Evolutionary conservation across 805 yeast species (phyloP).

Genomic region (Hemisphaericaspora nanyangensis): DNA sequence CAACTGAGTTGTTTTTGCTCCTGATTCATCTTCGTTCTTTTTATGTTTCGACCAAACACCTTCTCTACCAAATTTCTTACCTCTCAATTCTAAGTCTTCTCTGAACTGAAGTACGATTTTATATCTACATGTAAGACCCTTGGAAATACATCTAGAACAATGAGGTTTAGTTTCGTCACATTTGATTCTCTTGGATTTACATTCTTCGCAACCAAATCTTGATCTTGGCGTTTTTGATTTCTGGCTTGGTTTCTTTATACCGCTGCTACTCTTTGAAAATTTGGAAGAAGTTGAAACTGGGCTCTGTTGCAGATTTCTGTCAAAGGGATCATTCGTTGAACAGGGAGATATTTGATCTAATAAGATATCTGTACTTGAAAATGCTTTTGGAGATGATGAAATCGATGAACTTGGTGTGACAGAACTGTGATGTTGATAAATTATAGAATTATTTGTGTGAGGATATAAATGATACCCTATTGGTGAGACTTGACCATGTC

Average conservation of each 20-base stretch:
- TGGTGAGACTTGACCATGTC: constrained; percentile 2
- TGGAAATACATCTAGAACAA: constrained; percentile 16
- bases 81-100: constrained; percentile 22
- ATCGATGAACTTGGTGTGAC: constrained; percentile 2
- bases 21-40: constrained; percentile 2
- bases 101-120: constrained; percentile 19
- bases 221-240: constrained; percentile 13
- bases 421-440: not conserved
- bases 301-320: not conserved
- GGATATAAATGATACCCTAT: constrained; percentile 1
- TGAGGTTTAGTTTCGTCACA: constrained; percentile 26
- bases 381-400: constrained; percentile 2
- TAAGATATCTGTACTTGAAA: not conserved
- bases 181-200: constrained; percentile 18
- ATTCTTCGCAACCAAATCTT: constrained; percentile 21
- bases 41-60: constrained; percentile 21
- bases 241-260: not conserved
- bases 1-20: constrained; percentile 10
- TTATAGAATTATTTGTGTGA: not conserved
- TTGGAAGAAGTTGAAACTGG: no score
- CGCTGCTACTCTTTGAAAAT: not conserved
- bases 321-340: not conserved
- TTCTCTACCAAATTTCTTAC: constrained; percentile 24
- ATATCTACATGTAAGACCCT: constrained; percentile 17
- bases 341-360: constrained; percentile 1